Evolutionary conservation across 495 filamentous ascomycete species (phyloP), one percentile per base, ranked within the genome.

Genomic region (Penicillium flavigenum): DNA sequence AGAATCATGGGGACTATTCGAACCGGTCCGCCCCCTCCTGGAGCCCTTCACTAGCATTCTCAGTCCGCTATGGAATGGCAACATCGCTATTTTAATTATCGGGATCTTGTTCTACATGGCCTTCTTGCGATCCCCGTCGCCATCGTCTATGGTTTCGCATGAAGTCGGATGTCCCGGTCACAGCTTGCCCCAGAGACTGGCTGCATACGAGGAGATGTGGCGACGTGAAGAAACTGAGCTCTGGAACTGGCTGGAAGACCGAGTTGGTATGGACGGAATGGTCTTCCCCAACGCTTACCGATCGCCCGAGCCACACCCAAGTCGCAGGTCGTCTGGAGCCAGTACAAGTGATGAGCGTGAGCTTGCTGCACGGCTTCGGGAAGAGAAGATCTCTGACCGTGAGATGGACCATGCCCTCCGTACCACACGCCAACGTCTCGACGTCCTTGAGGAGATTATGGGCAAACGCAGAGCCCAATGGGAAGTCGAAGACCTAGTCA

Each of bases 191-290:
- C 85, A 92, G 57, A 82, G 90, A 6, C 67, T 89, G 17, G 86
- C 85, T 24, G 93, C 91, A 6, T 98, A 97, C 69, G 93, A 98
- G 59, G 88, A 96, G 72, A 87, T 96, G 63, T 98, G 94, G 94
- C 81, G 85, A 17, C 75, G 83, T 17, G 94, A 98, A 65, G 94
- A 98, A 67, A 90, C 84, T 62, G 90, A 92, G 53, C 75, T 98
- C 9, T 99, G 95, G 95, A 86, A 88, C 49, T 99, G 94, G 94
- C 76, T 99, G 11, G 94, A 99, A 63, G 89, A 97, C 55, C 79
- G 94, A 12, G 85, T 89, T 1, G 90, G 88, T 5, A 77, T 92
- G 69, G 86, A 91, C 51, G 80, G 83, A n/a, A 72, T 90, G 56
- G 73, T 78, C 10, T 72, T 78, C 36, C 67, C 76, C 27, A 72